Conservation (phyloP, 768 basidiomycete genomes). For the Rhodotorula paludigena region DNA sequence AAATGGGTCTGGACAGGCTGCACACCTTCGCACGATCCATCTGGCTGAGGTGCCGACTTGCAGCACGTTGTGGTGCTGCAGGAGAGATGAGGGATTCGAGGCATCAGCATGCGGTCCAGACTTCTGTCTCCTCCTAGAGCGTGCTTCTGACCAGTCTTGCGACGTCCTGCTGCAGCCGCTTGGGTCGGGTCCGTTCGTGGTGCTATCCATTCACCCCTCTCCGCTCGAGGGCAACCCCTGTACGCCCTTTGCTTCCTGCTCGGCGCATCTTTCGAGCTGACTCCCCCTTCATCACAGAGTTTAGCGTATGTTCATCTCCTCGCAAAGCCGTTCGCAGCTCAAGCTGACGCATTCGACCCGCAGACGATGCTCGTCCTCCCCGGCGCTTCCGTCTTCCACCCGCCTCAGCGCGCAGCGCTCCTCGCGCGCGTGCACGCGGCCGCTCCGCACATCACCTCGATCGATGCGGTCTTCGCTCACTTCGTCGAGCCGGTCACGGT, state of each 20-base stretch:
- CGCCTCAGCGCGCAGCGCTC: conserved; percentile 58
- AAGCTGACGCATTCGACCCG: not conserved
- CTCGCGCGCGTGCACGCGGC: conserved; percentile 58
- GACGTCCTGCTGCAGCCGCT: too few relatives aligned
- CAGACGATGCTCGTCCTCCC: conserved; percentile 36
- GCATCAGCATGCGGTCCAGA: too few relatives aligned
- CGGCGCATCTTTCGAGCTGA: not conserved
- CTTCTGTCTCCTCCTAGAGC: too few relatives aligned
- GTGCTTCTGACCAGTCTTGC: too few relatives aligned
- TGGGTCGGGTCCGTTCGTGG: not conserved
- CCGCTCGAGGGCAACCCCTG: not conserved
- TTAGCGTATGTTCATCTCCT: not conserved
- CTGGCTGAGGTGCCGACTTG: too few relatives aligned
- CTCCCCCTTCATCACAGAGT: not conserved
- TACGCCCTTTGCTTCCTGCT: not conserved
- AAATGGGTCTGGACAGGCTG: too few relatives aligned
- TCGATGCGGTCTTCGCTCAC: conserved; percentile 83
- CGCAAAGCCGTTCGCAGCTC: not conserved
- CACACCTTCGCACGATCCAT: too few relatives aligned
- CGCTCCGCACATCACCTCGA: conserved; percentile 57
- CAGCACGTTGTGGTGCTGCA: too few relatives aligned
- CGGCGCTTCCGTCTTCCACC: conserved; percentile 37
- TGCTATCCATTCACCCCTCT: not conserved
- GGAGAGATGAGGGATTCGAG: too few relatives aligned
- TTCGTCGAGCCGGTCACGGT: conserved; percentile 60